phyloP scores from a whole-genome alignment of 1,284 basidiomycete genomes.

The Apiotrichum montevideense region DNA sequence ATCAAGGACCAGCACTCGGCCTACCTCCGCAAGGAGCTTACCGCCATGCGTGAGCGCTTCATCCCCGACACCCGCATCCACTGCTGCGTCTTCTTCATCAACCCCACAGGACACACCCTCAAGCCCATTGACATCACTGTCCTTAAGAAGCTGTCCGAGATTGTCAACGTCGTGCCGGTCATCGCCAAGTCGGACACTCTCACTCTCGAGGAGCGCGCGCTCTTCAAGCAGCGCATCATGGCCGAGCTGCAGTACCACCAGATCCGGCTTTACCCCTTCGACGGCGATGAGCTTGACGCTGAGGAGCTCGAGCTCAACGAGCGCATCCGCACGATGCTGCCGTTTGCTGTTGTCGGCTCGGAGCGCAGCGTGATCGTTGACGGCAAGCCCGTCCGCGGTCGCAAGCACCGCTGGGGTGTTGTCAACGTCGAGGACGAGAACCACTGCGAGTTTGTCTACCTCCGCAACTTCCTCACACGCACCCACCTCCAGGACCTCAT shows the following conservation, averaged over 20 bases:
- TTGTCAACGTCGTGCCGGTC: constrained; percentile 97
- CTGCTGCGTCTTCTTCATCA: constrained; percentile 98
- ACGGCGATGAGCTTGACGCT: constrained; percentile 90
- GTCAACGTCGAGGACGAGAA: constrained; percentile 95
- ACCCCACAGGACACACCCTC: constrained; percentile 87
- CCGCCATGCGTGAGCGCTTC: constrained; percentile 95
- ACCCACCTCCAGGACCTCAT: constrained; percentile 91
- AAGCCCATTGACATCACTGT: constrained; percentile 94
- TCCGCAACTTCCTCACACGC: constrained; percentile 93
- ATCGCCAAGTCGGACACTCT: constrained; percentile 97
- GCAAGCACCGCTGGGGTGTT: constrained; percentile 97
- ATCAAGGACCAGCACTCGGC: constrained; percentile 91
- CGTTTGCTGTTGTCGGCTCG: constrained; percentile 94
- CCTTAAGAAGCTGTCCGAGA: constrained; percentile 97
- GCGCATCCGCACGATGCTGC: constrained; percentile 84
- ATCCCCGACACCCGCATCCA: constrained; percentile 98
- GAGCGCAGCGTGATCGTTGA: constrained; percentile 91
- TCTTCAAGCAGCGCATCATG: constrained; percentile 92
- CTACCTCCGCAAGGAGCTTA: constrained; percentile 97
- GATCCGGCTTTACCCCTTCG: constrained; percentile 94
- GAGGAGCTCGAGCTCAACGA: constrained; percentile 83
- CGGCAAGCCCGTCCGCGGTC: constrained; percentile 87
- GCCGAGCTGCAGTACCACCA: constrained; percentile 88
- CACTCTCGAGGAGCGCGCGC: constrained; percentile 84
- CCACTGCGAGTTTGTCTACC: constrained; percentile 97